Base-by-base conservation (phyloP, 2,329 filamentous ascomycete genomes). In the Sporothrix brasiliensis region DNA sequence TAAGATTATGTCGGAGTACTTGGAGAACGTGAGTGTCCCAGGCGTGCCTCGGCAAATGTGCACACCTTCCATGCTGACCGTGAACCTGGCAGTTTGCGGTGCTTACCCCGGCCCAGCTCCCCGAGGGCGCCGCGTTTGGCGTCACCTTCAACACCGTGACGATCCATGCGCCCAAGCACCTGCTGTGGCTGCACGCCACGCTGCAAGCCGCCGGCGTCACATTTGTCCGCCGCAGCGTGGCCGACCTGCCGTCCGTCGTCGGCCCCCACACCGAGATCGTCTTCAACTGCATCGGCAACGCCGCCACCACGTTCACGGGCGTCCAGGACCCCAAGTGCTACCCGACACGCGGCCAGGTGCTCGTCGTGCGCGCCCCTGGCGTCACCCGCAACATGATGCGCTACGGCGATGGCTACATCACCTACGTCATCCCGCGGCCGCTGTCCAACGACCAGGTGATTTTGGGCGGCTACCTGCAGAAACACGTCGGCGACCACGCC, bases 381-480 rank as follows among this genome's bases (percentile, higher is more conserved):
- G 76, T 81, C 0, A 74, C 71, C 1, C 76, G 75, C 2, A 82
- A 81, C 54, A 73, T 79, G 65, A 82, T 82, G 81, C 76, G 77
- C 14, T 79, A 81, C 65, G 79, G 79, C 0, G 76, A 76, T 30
- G 77, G 79, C 68, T 80, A 80, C 56, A 79, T 81, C 70, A 82
- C 81, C 0, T 82, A 82, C 69, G 75, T 82, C 4, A 81, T 82
- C 60, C 80, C 80, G 0, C 75, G 79, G 0, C 78, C 79, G 0
- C 74, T 74, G 9, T 81, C 80, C 0, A 79, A 80, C 10, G 80
- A 76, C 1, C 78, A 79, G 27, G 78, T 78, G 3, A 75, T 80
- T 14, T 75, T 81, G 9, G 80, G 81, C 5, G 81, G 81, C 4
- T 83, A 80, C 69, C 78, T 80, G 76, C 80, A 81, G 68, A 79